These are phyloP conservation scores for Xylaria arbuscula DNA, from an alignment of 2,329 filamentous ascomycete species.

Conservation along the genomic window DNA sequence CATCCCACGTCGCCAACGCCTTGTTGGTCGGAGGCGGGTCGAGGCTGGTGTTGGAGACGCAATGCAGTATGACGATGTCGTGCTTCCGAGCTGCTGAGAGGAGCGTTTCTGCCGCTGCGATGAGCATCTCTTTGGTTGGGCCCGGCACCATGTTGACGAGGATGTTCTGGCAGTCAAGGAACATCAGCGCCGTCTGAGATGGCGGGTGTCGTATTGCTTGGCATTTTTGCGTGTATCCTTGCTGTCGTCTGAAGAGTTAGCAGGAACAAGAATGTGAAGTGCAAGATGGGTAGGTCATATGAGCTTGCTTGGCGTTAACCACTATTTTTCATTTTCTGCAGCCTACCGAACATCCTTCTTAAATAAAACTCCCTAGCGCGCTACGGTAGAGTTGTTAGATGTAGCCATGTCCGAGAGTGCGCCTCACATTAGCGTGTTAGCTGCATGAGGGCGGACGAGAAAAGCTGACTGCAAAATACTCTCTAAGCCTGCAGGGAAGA, in stretches of 20 bases:
- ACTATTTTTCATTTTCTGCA: too few relatives aligned
- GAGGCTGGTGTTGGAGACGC: neutral
- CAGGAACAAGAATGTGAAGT: neutral
- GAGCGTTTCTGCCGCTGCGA: neutral
- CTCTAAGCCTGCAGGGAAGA: too few relatives aligned
- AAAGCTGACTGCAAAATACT: too few relatives aligned
- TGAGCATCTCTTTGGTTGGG: neutral
- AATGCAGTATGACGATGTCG: neutral
- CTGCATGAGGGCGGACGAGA: too few relatives aligned
- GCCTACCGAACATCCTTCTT: too few relatives aligned
- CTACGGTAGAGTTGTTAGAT: too few relatives aligned
- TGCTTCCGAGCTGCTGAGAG: neutral
- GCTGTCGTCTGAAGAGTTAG: neutral
- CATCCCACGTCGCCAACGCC: neutral
- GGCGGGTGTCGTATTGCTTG: neutral
- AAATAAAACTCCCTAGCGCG: too few relatives aligned
- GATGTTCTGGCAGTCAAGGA: neutral
- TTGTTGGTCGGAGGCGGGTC: neutral
- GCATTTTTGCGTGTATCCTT: neutral
- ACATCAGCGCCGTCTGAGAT: neutral
- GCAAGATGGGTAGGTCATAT: too few relatives aligned
- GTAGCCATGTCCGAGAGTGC: too few relatives aligned
- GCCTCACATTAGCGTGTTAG: too few relatives aligned
- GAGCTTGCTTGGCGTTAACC: too few relatives aligned
- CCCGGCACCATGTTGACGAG: neutral